phyloP scores from a whole-genome alignment of 768 basidiomycete species.

The Cystobasidium ongulense region DNA sequence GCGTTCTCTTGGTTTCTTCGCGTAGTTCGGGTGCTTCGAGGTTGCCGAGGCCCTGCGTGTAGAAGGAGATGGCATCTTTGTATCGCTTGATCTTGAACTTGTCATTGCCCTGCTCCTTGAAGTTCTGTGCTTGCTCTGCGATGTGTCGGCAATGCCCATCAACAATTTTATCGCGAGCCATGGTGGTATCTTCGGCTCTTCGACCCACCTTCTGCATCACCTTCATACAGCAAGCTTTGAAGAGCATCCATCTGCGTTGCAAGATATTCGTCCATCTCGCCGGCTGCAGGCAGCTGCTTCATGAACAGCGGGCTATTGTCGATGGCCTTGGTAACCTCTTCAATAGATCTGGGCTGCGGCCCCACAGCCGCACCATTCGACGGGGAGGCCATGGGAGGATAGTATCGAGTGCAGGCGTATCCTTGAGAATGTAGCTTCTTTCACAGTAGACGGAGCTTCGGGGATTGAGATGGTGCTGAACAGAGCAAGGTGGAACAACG shows the following conservation, averaged over 20 bases:
- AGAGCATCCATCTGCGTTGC: slow-evolving; percentile 68
- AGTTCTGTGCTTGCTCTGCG: slow-evolving; percentile 77
- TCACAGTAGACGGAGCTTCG: no score
- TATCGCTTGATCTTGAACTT: slow-evolving; percentile 79
- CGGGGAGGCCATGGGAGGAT: no score
- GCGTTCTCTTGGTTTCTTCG: slow-evolving; percentile 47
- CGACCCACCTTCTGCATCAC: slow-evolving; percentile 81
- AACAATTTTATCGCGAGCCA: not conserved
- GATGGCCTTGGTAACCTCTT: slow-evolving; percentile 39
- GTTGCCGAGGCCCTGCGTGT: slow-evolving; percentile 79
- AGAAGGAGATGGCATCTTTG: slow-evolving; percentile 80
- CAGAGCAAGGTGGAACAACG: no score
- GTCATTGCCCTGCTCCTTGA: slow-evolving; percentile 93
- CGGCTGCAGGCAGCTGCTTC: slow-evolving; percentile 59
- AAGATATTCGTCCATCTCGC: slow-evolving; percentile 53
- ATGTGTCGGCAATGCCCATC: not conserved
- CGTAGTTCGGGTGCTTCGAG: slow-evolving; percentile 59
- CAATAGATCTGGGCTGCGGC: not conserved
- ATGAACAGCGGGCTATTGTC: slow-evolving; percentile 84
- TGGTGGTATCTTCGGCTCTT: not conserved
- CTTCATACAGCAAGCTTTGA: slow-evolving; percentile 77
- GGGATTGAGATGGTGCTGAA: no score
- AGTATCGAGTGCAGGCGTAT: no score
- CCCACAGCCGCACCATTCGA: not conserved
- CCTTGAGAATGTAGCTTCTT: no score